phyloP scores from a whole-genome alignment of 106 monocot genomes.

The Dioscorea zingiberensis region DNA sequence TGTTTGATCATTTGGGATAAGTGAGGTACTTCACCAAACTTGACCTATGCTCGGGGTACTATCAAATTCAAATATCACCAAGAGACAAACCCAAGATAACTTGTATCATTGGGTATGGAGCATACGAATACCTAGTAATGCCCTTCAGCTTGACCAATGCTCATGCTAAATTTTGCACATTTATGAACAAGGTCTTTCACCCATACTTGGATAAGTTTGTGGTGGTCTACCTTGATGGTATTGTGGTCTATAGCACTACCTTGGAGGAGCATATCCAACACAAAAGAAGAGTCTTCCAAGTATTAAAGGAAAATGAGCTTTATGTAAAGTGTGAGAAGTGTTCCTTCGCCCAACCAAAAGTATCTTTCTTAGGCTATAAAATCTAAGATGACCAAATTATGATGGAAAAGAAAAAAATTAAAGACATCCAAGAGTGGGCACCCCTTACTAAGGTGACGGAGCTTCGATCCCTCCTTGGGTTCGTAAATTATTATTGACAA shows the following conservation, averaged over 20 bases:
- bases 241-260: not conserved
- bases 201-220: not conserved
- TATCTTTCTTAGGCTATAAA: not conserved
- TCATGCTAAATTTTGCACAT: not conserved
- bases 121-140: not conserved
- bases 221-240: not conserved
- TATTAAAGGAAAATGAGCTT: not conserved
- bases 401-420: conserved; percentile 2
- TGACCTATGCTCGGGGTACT: not conserved
- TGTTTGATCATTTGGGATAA: not conserved
- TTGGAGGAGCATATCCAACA: not conserved
- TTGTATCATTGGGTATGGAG: not conserved
- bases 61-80: not conserved
- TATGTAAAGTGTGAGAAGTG: not conserved
- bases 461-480: not conserved
- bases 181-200: not conserved
- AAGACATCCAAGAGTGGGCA: conserved; percentile 1
- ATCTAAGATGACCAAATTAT: not conserved
- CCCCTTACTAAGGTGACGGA: not conserved
- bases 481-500: too few relatives aligned
- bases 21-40: not conserved
- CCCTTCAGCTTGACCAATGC: conserved; percentile 2
- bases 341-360: not conserved
- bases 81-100: not conserved
- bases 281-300: not conserved